Conservation (phyloP, 2,329 filamentous ascomycete species). For the Beauveria sp. region DNA sequence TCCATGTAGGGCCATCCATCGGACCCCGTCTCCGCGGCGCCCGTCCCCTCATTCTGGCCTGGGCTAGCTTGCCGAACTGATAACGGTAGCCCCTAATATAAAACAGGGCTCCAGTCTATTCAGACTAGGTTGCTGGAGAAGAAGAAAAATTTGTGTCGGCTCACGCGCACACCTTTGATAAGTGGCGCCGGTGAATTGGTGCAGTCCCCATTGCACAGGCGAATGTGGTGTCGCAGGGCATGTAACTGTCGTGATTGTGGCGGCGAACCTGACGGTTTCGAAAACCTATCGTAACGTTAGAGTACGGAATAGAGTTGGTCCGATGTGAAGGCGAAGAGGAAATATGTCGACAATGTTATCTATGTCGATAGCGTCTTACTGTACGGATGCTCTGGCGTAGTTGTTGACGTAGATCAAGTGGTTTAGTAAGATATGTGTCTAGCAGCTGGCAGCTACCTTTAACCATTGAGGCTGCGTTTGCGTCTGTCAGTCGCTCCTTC, state of each 20-base stretch:
- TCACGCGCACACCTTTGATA: constrained; percentile 6
- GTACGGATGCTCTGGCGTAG: not conserved
- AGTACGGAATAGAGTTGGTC: not conserved
- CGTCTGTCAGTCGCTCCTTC: not conserved
- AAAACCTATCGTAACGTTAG: not conserved
- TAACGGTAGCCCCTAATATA: constrained; percentile 7
- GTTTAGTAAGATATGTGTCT: not conserved
- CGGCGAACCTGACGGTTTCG: not conserved
- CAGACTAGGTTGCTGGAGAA: not conserved
- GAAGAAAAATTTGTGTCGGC: constrained; percentile 3
- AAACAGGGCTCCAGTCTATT: not conserved
- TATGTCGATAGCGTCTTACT: not conserved
- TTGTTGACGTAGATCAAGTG: not conserved
- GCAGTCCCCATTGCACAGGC: not conserved
- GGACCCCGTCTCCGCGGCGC: not conserved
- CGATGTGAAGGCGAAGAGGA: not conserved
- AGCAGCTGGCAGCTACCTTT: not conserved
- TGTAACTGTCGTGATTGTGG: not conserved
- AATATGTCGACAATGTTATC: not conserved
- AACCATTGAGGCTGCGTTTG: not conserved
- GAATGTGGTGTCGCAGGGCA: not conserved
- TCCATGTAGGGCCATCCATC: not conserved
- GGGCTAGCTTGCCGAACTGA: constrained; percentile 1
- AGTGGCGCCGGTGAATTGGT: not conserved
- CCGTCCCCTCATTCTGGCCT: constrained; percentile 5